phyloP scores from a whole-genome alignment of 1,284 basidiomycete species.

The Pseudozyma thailandica region DNA sequence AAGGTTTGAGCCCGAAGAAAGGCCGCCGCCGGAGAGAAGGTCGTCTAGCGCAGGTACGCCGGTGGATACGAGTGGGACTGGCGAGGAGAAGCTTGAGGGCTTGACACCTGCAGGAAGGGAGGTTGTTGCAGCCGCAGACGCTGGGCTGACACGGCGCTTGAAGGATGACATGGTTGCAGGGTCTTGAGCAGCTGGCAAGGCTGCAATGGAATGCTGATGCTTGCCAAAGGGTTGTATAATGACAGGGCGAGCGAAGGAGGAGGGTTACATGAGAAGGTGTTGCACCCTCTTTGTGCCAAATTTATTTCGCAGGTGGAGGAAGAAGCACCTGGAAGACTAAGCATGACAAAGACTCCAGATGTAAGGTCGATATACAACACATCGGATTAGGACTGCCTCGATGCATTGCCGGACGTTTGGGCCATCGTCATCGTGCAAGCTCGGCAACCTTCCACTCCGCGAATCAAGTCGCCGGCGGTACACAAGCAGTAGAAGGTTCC shows the following conservation, averaged over 20 bases:
- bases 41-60: slow-evolving; percentile 96
- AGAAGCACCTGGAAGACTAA: background rate
- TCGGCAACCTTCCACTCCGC: too few relatives aligned
- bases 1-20: slow-evolving; percentile 83
- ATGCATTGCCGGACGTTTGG: background rate
- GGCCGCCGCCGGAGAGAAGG: slow-evolving; percentile 83
- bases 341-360: background rate
- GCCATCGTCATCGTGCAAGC: too few relatives aligned
- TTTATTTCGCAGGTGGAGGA: slow-evolving; percentile 30
- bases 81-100: slow-evolving; percentile 74
- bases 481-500: too few relatives aligned
- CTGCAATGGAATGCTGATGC: too few relatives aligned
- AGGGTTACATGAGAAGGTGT: too few relatives aligned
- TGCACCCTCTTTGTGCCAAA: slow-evolving; percentile 11
- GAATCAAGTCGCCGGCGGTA: too few relatives aligned
- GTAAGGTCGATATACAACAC: background rate
- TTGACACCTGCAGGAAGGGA: slow-evolving; percentile 74
- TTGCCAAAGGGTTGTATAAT: too few relatives aligned
- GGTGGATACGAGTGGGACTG: slow-evolving; percentile 79
- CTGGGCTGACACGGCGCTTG: slow-evolving; percentile 74
- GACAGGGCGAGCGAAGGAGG: too few relatives aligned
- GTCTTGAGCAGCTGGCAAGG: background rate
- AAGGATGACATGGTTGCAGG: slow-evolving; percentile 75
- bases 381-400: too few relatives aligned
- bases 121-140: slow-evolving; percentile 65